Evolutionary conservation across 495 filamentous ascomycete species (phyloP), one percentile per base, ranked within the genome.

Genomic region (Penicillium desertorum): DNA sequence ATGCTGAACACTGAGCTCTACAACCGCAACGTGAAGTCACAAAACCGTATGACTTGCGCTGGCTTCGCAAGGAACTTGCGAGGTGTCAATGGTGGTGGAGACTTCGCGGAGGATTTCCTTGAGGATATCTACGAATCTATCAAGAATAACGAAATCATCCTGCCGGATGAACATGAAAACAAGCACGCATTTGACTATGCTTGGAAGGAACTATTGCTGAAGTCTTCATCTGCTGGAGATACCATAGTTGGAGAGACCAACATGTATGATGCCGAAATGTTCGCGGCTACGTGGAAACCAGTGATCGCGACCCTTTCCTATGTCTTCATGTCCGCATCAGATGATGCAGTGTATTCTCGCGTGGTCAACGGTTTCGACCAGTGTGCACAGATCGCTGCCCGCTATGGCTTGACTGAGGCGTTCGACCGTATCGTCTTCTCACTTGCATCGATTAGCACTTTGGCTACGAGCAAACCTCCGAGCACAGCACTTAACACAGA

Each of bases 271-370:
- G 89, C 92, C 7, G 90, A 98, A 65, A 97, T 99, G 91, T 98
- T 99, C 68, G 86, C 87, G 54, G 89, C 92, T 32, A 96, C 92
- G 5, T 99, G 94, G 94, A 92, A 86, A 71, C 91, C 94, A 8
- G 88, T 98, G 57, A 81, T 99, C 12, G 91, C 95, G 16, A 97
- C 95, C 2, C 78, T 99, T 41, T 94, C 93, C 3, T 99, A 97
- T 67, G 94, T 98, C 16, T 99, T 99, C 74, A 92, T 98, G 88
- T 98, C 94, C 45, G 94, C 94, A 34, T 96, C 92, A 3, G 94
- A 99, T 62, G 95, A 99, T 73, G 91, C 93, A 11, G 94, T 99
- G 12, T 99, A 96, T 67, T 90, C 88, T 17, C 84, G 94, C 43
- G 88, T 99, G 20, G 89, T 96, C 45, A 88, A 89, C 45, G 94